Percentiles rank a stretch among this genome's conserved stretches.
These are phyloP conservation scores for Alternaria rosae DNA, from an alignment of 2,329 filamentous ascomycete species.

Conservation along the genomic window DNA sequence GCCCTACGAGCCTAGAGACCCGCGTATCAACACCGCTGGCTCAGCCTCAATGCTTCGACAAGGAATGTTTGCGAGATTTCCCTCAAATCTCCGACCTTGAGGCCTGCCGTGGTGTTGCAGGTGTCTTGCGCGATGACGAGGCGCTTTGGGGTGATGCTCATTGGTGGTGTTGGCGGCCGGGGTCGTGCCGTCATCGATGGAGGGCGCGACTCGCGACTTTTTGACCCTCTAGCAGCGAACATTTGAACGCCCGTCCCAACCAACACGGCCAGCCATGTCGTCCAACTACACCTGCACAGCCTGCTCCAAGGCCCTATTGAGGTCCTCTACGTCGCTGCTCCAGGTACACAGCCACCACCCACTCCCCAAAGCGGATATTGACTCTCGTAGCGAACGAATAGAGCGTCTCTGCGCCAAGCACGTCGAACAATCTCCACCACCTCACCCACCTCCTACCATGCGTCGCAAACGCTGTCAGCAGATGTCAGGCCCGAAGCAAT, in stretches of 20 bases:
- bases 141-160: conserved; percentile 16
- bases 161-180: conserved; percentile 17
- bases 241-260: conserved; percentile 8
- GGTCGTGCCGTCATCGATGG: conserved; percentile 46
- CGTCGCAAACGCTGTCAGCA: conserved; percentile 25
- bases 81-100: background rate
- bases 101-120: conserved; percentile 4
- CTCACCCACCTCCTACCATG: conserved; percentile 32
- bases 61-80: background rate
- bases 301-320: conserved; percentile 41
- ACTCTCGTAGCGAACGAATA: conserved; percentile 32
- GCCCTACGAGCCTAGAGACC: background rate
- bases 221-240: conserved; percentile 21
- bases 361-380: conserved; percentile 13
- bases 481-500: conserved; percentile 24
- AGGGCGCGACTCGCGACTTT: conserved; percentile 38
- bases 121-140: background rate
- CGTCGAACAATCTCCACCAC: conserved; percentile 36
- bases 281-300: conserved; percentile 47
- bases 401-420: conserved; percentile 24
- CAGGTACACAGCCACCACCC: conserved; percentile 23
- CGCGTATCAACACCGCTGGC: background rate
- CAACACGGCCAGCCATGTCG: conserved; percentile 39
- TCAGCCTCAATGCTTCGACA: background rate
- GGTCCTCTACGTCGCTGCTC: conserved; percentile 20